These are phyloP conservation scores for Cyclotella cryptica DNA, from an alignment of 108 stramenopile genomes.

Conservation along the genomic window DNA sequence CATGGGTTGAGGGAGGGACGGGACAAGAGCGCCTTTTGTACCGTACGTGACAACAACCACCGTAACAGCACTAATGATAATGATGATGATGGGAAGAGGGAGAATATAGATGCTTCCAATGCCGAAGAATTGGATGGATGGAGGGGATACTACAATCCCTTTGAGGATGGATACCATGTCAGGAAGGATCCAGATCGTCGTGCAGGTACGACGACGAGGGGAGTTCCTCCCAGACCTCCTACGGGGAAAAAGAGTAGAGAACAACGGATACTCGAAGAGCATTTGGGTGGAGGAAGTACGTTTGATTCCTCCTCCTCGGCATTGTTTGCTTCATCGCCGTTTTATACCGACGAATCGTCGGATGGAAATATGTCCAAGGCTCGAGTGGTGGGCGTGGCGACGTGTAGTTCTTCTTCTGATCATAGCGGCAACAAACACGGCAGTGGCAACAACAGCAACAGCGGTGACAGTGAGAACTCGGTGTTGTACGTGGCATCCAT, in stretches of 20 bases:
- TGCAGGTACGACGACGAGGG: neutral
- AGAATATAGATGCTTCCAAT: constrained; percentile 11
- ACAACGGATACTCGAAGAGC: constrained; percentile 52
- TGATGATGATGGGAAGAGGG: neutral
- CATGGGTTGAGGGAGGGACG: neutral
- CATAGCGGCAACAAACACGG: too few relatives aligned
- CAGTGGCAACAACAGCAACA: constrained; percentile 32
- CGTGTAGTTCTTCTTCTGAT: constrained; percentile 6
- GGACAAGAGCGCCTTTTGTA: neutral
- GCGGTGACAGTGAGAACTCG: constrained; percentile 1
- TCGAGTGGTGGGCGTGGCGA: constrained; percentile 47
- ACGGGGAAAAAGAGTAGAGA: constrained; percentile 24
- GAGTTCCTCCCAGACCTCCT: neutral
- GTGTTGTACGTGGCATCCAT: constrained; percentile 50
- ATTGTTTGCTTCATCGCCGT: constrained; percentile 50
- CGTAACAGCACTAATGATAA: neutral
- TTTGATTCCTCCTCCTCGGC: constrained; percentile 9
- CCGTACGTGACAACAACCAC: neutral
- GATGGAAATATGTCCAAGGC: constrained; percentile 3
- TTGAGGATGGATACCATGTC: constrained; percentile 28
- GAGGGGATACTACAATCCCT: constrained; percentile 84
- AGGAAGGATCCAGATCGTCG: constrained; percentile 10
- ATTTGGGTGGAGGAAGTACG: constrained; percentile 25
- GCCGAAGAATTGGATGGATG: constrained; percentile 86
- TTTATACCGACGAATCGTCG: constrained; percentile 3